Evolutionary conservation across 176 grass and related monocot species (phyloP).

Genomic region (Rhynchospora tenuis): DNA sequence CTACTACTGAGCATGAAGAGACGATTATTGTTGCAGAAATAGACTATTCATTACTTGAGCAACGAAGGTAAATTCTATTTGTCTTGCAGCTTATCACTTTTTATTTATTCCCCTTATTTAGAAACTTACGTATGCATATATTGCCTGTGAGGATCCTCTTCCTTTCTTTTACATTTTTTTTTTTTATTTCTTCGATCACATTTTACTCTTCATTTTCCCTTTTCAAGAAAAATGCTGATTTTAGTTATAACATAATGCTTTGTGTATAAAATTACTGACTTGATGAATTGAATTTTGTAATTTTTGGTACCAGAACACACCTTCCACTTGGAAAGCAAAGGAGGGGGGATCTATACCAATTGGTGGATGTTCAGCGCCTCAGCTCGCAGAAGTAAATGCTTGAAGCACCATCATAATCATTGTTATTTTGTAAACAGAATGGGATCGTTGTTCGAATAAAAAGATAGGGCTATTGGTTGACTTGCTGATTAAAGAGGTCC

Average conservation of each 20-base stretch:
- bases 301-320: constrained; percentile 41
- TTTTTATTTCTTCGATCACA: background rate
- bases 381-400: background rate
- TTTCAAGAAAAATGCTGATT: background rate
- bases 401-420: background rate
- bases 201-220: background rate
- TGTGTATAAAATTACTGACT: background rate
- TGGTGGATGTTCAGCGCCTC: constrained; percentile 75
- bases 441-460: background rate
- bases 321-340: constrained; percentile 60
- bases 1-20: constrained; percentile 71
- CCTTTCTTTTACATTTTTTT: background rate
- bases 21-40: constrained; percentile 59
- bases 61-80: constrained; percentile 47
- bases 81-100: background rate
- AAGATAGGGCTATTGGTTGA: background rate
- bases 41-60: constrained; percentile 84
- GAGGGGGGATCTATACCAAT: constrained; percentile 73
- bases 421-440: background rate
- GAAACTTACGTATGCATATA: background rate
- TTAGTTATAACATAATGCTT: background rate
- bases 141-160: too few species aligned
- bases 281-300: background rate
- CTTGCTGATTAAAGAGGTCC: background rate
- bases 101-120: background rate